phyloP scores from a whole-genome alignment of 2,329 filamentous ascomycete genomes.

The Eurotiales sp. region DNA sequence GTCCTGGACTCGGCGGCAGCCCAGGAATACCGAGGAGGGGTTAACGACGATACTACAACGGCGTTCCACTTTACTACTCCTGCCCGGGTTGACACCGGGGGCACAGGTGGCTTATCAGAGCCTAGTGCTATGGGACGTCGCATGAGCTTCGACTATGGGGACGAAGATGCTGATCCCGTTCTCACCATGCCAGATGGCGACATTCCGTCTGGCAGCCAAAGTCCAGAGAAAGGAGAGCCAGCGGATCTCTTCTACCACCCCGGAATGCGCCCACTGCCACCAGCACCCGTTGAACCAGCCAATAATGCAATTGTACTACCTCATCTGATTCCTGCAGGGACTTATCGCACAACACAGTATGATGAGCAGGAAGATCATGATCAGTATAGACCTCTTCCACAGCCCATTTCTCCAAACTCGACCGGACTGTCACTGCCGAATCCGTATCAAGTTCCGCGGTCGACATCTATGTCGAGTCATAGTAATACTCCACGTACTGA shows the following conservation, averaged over 20 bases:
- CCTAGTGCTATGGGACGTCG: constrained; percentile 63
- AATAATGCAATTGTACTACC: constrained; percentile 43
- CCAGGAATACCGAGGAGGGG: constrained; percentile 1
- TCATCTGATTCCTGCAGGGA: constrained; percentile 52
- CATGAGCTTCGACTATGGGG: constrained; percentile 88
- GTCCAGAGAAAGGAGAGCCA: constrained; percentile 67
- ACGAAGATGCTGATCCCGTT: constrained; percentile 75
- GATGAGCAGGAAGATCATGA: constrained; percentile 23
- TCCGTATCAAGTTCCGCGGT: constrained; percentile 58
- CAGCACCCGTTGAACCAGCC: constrained; percentile 58
- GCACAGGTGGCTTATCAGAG: constrained; percentile 82
- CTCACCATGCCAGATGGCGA: constrained; percentile 50
- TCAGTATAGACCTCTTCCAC: constrained; percentile 35
- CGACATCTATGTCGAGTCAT: constrained; percentile 78
- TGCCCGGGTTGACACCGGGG: constrained; percentile 78
- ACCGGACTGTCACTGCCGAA: constrained; percentile 46
- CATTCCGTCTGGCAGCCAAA: constrained; percentile 56
- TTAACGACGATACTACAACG: constrained; percentile 50
- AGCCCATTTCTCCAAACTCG: constrained; percentile 47
- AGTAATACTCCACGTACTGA: constrained; percentile 74
- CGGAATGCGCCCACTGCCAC: constrained; percentile 63
- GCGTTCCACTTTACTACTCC: constrained; percentile 55
- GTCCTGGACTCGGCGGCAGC: constrained; percentile 10
- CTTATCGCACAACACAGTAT: constrained; percentile 52
- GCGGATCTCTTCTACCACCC: constrained; percentile 94